These are phyloP conservation scores for Pichia eremophila DNA, from an alignment of 805 yeast species.

Conservation along the genomic window DNA sequence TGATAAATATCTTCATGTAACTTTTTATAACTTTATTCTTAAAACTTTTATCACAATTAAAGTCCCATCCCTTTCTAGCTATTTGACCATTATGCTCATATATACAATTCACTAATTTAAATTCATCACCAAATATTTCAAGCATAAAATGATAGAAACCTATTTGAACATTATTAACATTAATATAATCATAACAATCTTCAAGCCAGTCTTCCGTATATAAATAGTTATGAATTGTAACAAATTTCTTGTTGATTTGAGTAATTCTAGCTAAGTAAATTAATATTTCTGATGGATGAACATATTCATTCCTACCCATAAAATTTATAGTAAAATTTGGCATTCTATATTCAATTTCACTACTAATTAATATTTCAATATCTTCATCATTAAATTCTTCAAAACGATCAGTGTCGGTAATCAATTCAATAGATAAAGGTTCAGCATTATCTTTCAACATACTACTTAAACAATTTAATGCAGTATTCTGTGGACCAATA, in stretches of 20 bases:
- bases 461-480: background rate
- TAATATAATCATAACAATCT: background rate
- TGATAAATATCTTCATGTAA: background rate
- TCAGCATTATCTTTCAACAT: background rate
- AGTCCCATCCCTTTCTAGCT: background rate
- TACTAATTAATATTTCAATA: background rate
- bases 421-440: background rate
- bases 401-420: background rate
- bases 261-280: background rate
- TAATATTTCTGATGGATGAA: background rate
- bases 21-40: background rate
- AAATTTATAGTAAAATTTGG: background rate
- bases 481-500: background rate
- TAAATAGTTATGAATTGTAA: background rate
- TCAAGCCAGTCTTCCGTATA: background rate
- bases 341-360: background rate
- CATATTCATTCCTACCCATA: background rate
- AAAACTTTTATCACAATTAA: background rate
- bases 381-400: background rate
- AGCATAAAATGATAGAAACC: background rate
- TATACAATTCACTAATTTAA: background rate
- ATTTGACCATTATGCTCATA: background rate
- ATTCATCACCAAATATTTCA: background rate
- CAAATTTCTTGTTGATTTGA: background rate
- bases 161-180: background rate